A percentile compares a stretch with the other conserved stretches of the same genome.
These are phyloP conservation scores for Tricladium varicosporioides DNA, from an alignment of 2,329 filamentous ascomycete species.

Conservation along the genomic window DNA sequence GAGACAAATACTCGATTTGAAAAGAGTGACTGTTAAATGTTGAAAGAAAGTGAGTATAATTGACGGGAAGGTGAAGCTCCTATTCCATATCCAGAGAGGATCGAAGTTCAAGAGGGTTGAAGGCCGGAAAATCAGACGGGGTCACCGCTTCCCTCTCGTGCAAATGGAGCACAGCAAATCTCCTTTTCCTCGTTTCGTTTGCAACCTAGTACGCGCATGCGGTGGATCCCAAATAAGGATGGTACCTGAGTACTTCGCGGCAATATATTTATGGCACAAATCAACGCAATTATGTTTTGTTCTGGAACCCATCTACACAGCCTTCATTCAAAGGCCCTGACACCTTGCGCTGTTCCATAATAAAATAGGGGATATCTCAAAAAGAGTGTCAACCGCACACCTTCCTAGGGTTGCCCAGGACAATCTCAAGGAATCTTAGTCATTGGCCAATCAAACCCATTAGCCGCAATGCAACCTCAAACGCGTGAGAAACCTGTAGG, in stretches of 20 bases:
- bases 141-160: neutral
- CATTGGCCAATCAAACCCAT: conserved; percentile 1
- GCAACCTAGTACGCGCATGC: too few species aligned
- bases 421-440: neutral
- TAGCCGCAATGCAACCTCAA: conserved; percentile 1
- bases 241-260: neutral
- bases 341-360: too few species aligned
- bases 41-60: neutral
- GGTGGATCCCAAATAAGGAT: too few species aligned
- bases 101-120: neutral
- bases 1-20: neutral
- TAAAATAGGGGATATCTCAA: too few species aligned
- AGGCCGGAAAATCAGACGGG: neutral
- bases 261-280: neutral
- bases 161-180: neutral
- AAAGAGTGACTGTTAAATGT: conserved; percentile 5
- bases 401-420: neutral
- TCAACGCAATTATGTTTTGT: neutral
- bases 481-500: conserved; percentile 3
- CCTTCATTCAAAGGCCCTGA: neutral
- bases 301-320: neutral
- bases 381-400: neutral
- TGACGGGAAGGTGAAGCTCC: neutral
- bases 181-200: neutral
- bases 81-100: neutral